Evolutionary conservation across 371 early-diverging fungal species (phyloP), one percentile per base, ranked within the genome.

Genomic region (Apophysomyces variabilis): DNA sequence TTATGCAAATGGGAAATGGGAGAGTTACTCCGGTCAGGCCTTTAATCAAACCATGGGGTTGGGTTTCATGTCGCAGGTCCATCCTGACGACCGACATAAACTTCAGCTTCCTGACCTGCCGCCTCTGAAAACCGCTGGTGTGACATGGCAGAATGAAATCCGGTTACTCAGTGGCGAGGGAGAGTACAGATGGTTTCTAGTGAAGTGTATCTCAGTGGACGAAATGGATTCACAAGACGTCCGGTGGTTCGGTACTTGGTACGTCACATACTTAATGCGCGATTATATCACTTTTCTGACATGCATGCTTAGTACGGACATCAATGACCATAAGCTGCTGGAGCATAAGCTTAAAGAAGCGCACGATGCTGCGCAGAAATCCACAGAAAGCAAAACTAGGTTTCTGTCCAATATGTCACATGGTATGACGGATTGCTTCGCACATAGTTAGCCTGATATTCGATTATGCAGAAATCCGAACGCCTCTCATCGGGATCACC

Each of bases 361-460:
- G 0, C 87, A 89, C 54, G 86, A 87, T 71, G 89, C 87, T 5
- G 89, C 89, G 8, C 87, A 87, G 68, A 85, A 83, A 65, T 87
- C 87, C 4, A 89, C 87, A 4, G 89, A 89, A 71, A 89, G 89
- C 76, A 89, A 89, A 62, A 89, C 89, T 7, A 81, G 86, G 2
- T 87, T 89, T 65, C 64, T 89, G 54, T 87, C 87, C 59, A 87
- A 89, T 45, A 89, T 87, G 89, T 87, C 89, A 1, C 89, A 89
- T 65, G 89, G 82, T 82, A 79, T 14, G 44, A 21, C 37, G 45
- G 9, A n/a, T 6, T 21, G 44, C 38, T 16, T 64, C 57, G n/a
- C 45, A 6, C 47, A 35, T 36, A 50, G 11, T 21, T 57, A 12
- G 3, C 16, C 41, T n/a, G 7, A 21, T 44, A 13, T 59, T 12